These are phyloP conservation scores for Nevesoporus exiguus DNA, from an alignment of 768 basidiomycete genomes.

Conservation along the genomic window DNA sequence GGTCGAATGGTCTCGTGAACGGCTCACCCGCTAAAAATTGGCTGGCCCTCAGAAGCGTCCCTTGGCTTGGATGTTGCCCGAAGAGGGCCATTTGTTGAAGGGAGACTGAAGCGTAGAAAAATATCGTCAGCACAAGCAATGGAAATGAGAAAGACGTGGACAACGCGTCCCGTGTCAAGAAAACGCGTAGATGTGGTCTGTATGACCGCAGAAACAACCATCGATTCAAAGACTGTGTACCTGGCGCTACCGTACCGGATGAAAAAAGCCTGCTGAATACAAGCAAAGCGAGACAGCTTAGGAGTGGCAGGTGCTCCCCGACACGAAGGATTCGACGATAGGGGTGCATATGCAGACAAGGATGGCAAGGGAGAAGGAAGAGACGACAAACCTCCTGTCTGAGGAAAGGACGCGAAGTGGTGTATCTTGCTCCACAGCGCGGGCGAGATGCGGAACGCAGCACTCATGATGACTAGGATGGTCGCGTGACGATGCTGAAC, in stretches of 20 bases:
- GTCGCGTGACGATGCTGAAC: background rate
- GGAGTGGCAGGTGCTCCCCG: too few relatives aligned
- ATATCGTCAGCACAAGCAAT: slow-evolving; percentile 7
- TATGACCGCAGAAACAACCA: background rate
- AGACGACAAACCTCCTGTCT: slow-evolving; percentile 71
- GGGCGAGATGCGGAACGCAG: slow-evolving; percentile 66
- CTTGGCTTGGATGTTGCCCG: slow-evolving; percentile 93
- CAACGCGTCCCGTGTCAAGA: too few relatives aligned
- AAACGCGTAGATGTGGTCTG: too few relatives aligned
- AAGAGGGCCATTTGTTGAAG: slow-evolving; percentile 98
- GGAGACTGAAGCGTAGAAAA: slow-evolving; percentile 57
- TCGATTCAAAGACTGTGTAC: too few relatives aligned
- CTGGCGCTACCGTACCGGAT: too few relatives aligned
- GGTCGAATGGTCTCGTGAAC: background rate
- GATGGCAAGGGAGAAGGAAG: background rate
- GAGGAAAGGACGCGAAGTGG: slow-evolving; percentile 88
- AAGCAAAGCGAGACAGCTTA: too few relatives aligned
- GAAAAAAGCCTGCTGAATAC: too few relatives aligned
- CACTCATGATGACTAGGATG: slow-evolving; percentile 33
- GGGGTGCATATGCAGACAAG: too few relatives aligned
- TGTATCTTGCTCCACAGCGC: slow-evolving; percentile 87
- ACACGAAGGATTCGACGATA: too few relatives aligned
- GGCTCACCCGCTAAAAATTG: slow-evolving; percentile 77
- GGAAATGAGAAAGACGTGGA: background rate
- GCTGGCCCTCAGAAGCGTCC: slow-evolving; percentile 87